These are phyloP conservation scores for Dictyostelium intermedium DNA, from an alignment of 78 protist genomes.

Conservation along the genomic window DNA sequence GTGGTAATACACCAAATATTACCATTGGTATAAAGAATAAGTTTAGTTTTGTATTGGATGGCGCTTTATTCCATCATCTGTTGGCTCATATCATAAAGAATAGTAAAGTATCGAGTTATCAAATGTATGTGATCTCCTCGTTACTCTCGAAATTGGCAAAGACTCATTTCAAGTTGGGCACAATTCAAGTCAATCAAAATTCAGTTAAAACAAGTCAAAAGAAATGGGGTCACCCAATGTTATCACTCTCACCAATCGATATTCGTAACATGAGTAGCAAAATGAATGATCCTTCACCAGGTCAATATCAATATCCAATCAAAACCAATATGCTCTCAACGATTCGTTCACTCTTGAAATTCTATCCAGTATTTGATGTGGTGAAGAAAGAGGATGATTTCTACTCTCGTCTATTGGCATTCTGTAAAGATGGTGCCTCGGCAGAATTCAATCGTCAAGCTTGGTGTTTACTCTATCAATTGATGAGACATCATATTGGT, in stretches of 20 bases:
- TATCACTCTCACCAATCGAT: constrained; percentile 43
- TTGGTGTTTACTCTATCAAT: constrained; percentile 47
- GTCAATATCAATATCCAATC: neutral
- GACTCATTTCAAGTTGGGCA: constrained; percentile 10
- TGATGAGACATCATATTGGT: constrained; percentile 49
- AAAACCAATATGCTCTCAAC: neutral
- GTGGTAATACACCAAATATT: neutral
- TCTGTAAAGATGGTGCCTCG: constrained; percentile 31
- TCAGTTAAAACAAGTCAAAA: constrained; percentile 15
- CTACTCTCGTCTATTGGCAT: constrained; percentile 7
- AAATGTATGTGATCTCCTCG: neutral
- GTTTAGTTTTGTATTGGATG: constrained; percentile 44
- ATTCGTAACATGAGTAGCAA: constrained; percentile 11
- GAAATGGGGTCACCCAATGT: constrained; percentile 24
- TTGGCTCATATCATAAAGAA: constrained; percentile 22
- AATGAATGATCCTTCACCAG: neutral
- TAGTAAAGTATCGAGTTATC: neutral
- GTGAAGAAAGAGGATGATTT: constrained; percentile 57
- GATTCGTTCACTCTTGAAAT: constrained; percentile 22
- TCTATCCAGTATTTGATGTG: neutral
- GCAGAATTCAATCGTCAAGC: constrained; percentile 36
- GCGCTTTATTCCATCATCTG: constrained; percentile 21
- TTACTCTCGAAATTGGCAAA: neutral
- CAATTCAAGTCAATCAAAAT: neutral
- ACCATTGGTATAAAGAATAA: constrained; percentile 44